A percentile compares a stretch with the other conserved stretches of the same genome.
phyloP scores from a whole-genome alignment of 805 yeast genomes.

The Zygosaccharomyces gambellarensis region DNA sequence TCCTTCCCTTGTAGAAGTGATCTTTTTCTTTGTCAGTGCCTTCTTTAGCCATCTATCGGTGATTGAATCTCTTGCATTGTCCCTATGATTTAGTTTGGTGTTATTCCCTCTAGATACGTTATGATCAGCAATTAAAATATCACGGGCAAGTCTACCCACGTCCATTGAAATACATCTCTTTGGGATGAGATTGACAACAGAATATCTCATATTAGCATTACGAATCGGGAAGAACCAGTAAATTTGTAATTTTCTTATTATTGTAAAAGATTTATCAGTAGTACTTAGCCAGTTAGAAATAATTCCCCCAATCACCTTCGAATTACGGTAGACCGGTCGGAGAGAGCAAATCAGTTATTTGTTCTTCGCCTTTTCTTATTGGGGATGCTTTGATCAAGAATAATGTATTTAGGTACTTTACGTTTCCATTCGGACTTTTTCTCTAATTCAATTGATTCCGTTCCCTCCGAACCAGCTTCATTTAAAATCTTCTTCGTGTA shows the following conservation, averaged over 20 bases:
- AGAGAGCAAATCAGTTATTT: not conserved
- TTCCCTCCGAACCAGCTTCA: not conserved
- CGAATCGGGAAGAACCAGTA: not conserved
- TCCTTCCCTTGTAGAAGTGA: not conserved
- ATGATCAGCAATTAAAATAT: not conserved
- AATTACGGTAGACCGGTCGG: not conserved
- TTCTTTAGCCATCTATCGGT: slow-evolving; percentile 23
- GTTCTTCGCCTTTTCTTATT: slow-evolving; percentile 13
- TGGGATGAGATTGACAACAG: not conserved
- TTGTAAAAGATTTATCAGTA: not conserved
- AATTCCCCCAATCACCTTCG: not conserved
- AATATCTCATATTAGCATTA: slow-evolving; percentile 1
- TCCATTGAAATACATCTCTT: not conserved
- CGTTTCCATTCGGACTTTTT: slow-evolving; percentile 21
- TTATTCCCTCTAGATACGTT: not conserved
- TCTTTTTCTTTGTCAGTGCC: slow-evolving; percentile 10
- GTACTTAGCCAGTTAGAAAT: not conserved
- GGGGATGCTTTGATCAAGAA: slow-evolving; percentile 12
- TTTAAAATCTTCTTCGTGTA: slow-evolving; percentile 34
- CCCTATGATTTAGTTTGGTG: not conserved
- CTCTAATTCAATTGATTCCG: not conserved
- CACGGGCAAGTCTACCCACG: slow-evolving; percentile 1
- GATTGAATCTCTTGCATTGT: slow-evolving; percentile 2
- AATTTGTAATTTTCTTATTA: not conserved
- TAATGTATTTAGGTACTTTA: slow-evolving; percentile 25